phyloP scores from a whole-genome alignment of 1,284 basidiomycete species.

The Dichomitus squalens region DNA sequence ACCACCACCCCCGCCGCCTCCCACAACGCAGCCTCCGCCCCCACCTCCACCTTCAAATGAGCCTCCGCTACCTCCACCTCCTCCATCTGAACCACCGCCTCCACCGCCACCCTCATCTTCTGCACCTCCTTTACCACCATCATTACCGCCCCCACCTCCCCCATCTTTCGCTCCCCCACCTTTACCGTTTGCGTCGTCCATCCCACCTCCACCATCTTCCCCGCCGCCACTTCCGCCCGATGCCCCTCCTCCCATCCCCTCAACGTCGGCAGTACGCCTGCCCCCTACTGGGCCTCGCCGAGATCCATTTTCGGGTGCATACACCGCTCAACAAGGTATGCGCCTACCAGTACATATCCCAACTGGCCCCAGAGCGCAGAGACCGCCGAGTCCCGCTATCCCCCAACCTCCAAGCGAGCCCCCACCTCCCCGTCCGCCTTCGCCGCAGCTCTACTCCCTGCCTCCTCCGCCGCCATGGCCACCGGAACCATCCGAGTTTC shows the following conservation, averaged over 20 bases:
- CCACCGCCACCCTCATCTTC: constrained; percentile 25
- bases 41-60: constrained; percentile 25
- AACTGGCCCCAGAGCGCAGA: constrained; percentile 12
- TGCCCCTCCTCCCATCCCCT: constrained; percentile 17
- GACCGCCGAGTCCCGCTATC: constrained; percentile 20
- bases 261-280: constrained; percentile 15
- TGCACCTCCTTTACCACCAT: constrained; percentile 26
- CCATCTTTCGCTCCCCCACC: constrained; percentile 22
- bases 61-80: constrained; percentile 20
- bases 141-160: constrained; percentile 24
- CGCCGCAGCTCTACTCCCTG: constrained; percentile 37
- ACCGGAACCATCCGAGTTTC: constrained; percentile 46
- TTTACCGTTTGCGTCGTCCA: constrained; percentile 12
- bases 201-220: constrained; percentile 20
- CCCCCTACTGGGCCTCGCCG: constrained; percentile 28
- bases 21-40: constrained; percentile 26
- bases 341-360: constrained; percentile 11
- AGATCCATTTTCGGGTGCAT: constrained; percentile 10
- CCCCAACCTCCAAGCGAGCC: constrained; percentile 26
- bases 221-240: constrained; percentile 24
- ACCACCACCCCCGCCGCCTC: constrained; percentile 30
- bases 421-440: constrained; percentile 30
- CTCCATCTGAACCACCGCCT: constrained; percentile 17
- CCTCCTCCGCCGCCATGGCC: constrained; percentile 48
- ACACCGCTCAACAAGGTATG: constrained; percentile 10